Conservation (phyloP, 805 yeast species). For the Pichia occidentalis region DNA sequence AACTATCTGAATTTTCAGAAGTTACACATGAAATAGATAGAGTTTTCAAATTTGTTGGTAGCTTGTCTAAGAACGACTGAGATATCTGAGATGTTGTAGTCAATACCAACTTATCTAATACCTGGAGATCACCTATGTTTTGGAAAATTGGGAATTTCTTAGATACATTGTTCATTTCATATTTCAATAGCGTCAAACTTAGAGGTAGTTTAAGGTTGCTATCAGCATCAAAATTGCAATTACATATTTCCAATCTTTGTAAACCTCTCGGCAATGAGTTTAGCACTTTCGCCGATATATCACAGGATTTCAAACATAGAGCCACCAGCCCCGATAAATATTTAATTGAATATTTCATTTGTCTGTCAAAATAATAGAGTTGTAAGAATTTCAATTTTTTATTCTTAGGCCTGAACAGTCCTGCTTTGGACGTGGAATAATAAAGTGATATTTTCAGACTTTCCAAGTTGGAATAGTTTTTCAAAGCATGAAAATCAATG, state of each 20-base stretch:
- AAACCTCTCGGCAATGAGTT: conserved; percentile 1
- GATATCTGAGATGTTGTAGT: background rate
- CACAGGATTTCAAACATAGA: conserved; percentile 4
- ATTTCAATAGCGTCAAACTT: background rate
- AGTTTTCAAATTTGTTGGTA: conserved; percentile 1
- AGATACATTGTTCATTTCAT: conserved; percentile 1
- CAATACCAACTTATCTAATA: background rate
- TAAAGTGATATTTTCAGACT: conserved; percentile 4
- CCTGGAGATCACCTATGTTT: background rate
- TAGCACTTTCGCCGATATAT: conserved; percentile 1
- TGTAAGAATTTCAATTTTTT: background rate
- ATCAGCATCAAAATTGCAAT: conserved; percentile 3
- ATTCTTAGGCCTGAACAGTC: conserved; percentile 1
- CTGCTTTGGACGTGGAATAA: conserved; percentile 6
- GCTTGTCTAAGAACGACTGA: background rate
- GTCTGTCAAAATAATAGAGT: conserved; percentile 5
- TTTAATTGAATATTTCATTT: conserved; percentile 2
- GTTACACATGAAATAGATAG: background rate
- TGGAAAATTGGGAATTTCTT: conserved; percentile 5
- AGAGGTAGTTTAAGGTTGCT: conserved; percentile 1
- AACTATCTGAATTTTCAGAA: conserved; percentile 2
- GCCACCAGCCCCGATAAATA: background rate
- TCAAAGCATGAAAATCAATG: conserved; percentile 3
- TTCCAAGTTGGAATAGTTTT: background rate
- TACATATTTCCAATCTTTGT: background rate